A percentile compares a stretch with the other conserved stretches of the same genome.
Evolutionary conservation across 257 asterid genomes (phyloP).

Genomic region (Nicotiana otophora): DNA sequence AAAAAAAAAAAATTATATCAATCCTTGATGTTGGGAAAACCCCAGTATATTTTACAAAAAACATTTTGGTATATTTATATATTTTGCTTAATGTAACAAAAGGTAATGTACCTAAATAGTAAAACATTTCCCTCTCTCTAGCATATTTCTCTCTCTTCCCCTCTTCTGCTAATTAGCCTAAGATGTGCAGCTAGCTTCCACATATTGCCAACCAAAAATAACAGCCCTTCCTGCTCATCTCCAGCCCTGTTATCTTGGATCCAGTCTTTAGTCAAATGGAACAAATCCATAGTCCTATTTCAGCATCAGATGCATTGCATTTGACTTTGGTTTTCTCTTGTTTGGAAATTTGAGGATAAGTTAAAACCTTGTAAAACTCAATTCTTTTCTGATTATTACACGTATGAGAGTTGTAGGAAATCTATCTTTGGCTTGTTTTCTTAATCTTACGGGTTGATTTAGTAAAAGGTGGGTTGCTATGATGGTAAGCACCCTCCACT

Average conservation of each 20-base stretch:
- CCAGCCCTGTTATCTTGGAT: background rate
- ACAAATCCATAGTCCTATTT: background rate
- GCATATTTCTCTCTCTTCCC: background rate
- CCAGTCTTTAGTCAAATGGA: background rate
- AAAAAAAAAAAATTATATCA: no score
- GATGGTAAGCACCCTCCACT: no score
- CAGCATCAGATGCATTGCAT: background rate
- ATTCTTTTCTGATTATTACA: background rate
- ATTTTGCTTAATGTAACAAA: background rate
- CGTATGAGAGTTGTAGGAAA: background rate
- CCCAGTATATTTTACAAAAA: background rate
- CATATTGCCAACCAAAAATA: background rate
- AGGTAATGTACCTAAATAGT: background rate
- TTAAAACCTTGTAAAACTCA: background rate
- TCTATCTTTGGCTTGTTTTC: background rate
- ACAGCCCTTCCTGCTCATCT: background rate
- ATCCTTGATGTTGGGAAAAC: background rate
- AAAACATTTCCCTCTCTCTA: background rate
- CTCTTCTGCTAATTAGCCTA: background rate
- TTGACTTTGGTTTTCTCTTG: background rate
- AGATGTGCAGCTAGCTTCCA: background rate
- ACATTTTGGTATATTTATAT: no score
- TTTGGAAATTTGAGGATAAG: background rate
- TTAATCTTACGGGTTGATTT: background rate
- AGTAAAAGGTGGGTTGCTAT: no score